phyloP scores from a whole-genome alignment of 768 basidiomycete species.

The Boletus huronensis region DNA sequence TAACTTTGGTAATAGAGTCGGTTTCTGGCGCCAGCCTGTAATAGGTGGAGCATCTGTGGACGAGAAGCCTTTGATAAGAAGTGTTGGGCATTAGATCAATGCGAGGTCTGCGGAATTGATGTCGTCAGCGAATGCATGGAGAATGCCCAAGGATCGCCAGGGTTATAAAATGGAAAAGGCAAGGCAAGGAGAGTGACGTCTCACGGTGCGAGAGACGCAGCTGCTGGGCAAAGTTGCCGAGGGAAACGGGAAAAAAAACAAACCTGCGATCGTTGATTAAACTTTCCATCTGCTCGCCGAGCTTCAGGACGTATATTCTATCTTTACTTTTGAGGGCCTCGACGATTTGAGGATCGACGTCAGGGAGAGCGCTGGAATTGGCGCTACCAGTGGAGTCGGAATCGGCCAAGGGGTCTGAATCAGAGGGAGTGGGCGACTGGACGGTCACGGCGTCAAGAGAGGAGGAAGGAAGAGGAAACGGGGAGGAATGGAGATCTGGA shows the following conservation, averaged over 20 bases:
- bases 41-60: constrained; percentile 82
- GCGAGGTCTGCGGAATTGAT: constrained; percentile 44
- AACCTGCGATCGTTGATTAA: constrained; percentile 75
- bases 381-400: constrained; percentile 25
- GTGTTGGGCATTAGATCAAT: constrained; percentile 67
- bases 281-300: constrained; percentile 82
- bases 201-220: constrained; percentile 6
- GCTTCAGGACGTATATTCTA: constrained; percentile 80
- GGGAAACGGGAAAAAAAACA: constrained; percentile 25
- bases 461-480: constrained; percentile 12
- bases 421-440: constrained; percentile 21
- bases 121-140: constrained; percentile 20
- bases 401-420: constrained; percentile 29
- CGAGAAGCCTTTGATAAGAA: constrained; percentile 80
- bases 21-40: constrained; percentile 72
- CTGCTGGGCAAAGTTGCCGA: background rate
- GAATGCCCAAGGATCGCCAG: background rate
- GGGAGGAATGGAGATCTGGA: constrained; percentile 10
- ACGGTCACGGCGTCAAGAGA: constrained; percentile 8
- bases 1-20: constrained; percentile 60
- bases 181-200: constrained; percentile 1
- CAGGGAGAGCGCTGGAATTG: constrained; percentile 30
- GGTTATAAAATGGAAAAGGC: background rate
- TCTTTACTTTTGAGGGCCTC: constrained; percentile 88
- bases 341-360: constrained; percentile 75